Evolutionary conservation across 805 yeast genomes (phyloP).

Genomic region (Sungouiozyma ichnusensis): DNA sequence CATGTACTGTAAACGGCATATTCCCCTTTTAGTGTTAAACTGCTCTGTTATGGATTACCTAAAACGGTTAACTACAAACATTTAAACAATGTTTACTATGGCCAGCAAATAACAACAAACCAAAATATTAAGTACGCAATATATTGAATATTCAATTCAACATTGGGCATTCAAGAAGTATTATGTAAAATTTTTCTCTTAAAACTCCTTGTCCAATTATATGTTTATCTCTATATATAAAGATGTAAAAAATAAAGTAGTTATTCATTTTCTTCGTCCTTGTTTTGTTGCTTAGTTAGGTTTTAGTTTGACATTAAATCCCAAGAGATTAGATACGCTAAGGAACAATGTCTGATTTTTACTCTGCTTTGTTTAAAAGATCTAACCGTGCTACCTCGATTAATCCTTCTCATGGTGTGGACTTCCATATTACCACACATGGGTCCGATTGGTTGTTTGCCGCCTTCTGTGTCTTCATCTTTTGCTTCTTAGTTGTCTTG

Average conservation of each 20-base stretch:
- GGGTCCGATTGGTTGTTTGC: conserved; percentile 69
- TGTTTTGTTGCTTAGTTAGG: too few species aligned
- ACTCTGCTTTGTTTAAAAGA: conserved; percentile 16
- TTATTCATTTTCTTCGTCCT: too few species aligned
- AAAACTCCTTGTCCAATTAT: not conserved
- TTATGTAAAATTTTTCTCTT: not conserved
- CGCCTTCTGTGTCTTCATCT: conserved; percentile 38
- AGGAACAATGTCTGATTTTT: conserved; percentile 9
- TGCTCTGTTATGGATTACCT: not conserved
- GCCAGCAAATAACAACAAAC: not conserved
- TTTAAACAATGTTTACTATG: not conserved
- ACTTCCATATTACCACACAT: conserved; percentile 44
- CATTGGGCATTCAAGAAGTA: too few species aligned
- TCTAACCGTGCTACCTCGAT: conserved; percentile 34
- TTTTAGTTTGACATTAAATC: too few species aligned
- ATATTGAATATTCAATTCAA: too few species aligned
- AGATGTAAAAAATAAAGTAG: too few species aligned
- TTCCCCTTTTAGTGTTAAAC: not conserved
- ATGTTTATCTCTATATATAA: too few species aligned
- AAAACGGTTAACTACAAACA: not conserved
- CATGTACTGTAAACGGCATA: not conserved
- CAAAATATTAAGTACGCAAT: not conserved
- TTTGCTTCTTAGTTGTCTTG: conserved; percentile 26
- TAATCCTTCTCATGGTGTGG: conserved; percentile 38
- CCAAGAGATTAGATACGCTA: not conserved